These are phyloP conservation scores for Xylariales sp. DNA, from an alignment of 2,329 filamentous ascomycete genomes.

Conservation along the genomic window DNA sequence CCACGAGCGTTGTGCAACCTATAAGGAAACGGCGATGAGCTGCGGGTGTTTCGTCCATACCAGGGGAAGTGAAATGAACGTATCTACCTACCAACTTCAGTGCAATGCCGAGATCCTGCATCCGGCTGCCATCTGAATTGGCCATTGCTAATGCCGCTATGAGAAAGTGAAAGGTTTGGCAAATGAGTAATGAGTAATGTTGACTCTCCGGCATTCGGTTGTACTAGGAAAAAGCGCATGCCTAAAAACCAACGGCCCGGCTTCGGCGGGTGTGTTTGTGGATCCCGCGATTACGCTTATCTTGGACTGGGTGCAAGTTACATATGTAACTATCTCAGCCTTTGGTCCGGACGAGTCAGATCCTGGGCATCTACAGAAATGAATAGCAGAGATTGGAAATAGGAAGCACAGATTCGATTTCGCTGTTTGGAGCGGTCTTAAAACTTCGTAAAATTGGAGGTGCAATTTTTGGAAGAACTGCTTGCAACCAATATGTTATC, in stretches of 20 bases:
- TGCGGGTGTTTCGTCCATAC: neutral
- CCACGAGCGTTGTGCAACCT: conserved; percentile 16
- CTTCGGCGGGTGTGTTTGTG: too few relatives aligned
- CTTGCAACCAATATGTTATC: too few relatives aligned
- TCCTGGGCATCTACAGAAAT: neutral
- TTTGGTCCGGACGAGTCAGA: neutral
- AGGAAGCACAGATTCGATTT: too few relatives aligned
- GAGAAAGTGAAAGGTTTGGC: neutral
- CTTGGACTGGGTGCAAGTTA: neutral
- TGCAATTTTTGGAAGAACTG: too few relatives aligned
- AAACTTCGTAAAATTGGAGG: too few relatives aligned
- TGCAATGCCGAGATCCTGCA: neutral
- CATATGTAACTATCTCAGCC: neutral
- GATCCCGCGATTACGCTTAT: neutral
- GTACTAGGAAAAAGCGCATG: too few relatives aligned
- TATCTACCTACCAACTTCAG: conserved; percentile 5
- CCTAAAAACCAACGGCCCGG: too few relatives aligned
- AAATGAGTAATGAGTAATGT: neutral
- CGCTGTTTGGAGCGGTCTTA: too few relatives aligned
- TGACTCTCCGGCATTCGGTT: neutral
- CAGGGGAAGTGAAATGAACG: conserved; percentile 5
- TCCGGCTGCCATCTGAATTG: neutral
- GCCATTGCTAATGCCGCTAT: neutral
- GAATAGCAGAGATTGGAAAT: too few relatives aligned
- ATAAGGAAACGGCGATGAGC: neutral